A percentile compares a stretch with the other conserved stretches of the same genome.
These are phyloP conservation scores for Russula sp. DNA, from an alignment of 768 basidiomycete genomes.

Conservation along the genomic window DNA sequence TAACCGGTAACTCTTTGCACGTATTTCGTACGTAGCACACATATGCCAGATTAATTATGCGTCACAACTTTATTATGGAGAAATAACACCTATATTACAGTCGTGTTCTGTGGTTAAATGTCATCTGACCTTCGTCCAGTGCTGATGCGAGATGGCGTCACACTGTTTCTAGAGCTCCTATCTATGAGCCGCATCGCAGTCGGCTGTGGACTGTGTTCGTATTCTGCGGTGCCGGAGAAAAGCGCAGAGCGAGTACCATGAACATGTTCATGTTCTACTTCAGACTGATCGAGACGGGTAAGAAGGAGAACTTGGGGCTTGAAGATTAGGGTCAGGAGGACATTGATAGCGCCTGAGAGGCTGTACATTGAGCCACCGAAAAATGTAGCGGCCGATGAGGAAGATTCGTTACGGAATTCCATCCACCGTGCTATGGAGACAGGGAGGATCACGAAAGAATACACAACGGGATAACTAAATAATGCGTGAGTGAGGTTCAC, in stretches of 20 bases:
- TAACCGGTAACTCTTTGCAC: too few species aligned
- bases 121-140: background rate
- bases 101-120: background rate
- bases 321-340: conserved; percentile 32
- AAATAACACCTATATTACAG: too few species aligned
- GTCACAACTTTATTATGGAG: too few species aligned
- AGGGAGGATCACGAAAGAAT: conserved; percentile 34
- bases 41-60: too few species aligned
- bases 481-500: background rate
- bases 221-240: background rate
- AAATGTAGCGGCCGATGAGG: conserved; percentile 30
- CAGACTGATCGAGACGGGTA: background rate
- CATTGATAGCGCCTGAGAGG: conserved; percentile 37
- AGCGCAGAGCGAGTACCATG: background rate
- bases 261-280: background rate
- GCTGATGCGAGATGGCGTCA: background rate
- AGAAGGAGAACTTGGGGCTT: conserved; percentile 33
- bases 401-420: conserved; percentile 22
- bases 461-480: conserved; percentile 31
- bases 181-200: background rate
- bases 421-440: conserved; percentile 37
- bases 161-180: background rate
- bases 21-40: too few species aligned
- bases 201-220: background rate
- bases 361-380: conserved; percentile 29